Evolutionary conservation across 345 rosid genomes (phyloP), one percentile per base, ranked within the genome.

Genomic region (Rhizophora mangle): DNA sequence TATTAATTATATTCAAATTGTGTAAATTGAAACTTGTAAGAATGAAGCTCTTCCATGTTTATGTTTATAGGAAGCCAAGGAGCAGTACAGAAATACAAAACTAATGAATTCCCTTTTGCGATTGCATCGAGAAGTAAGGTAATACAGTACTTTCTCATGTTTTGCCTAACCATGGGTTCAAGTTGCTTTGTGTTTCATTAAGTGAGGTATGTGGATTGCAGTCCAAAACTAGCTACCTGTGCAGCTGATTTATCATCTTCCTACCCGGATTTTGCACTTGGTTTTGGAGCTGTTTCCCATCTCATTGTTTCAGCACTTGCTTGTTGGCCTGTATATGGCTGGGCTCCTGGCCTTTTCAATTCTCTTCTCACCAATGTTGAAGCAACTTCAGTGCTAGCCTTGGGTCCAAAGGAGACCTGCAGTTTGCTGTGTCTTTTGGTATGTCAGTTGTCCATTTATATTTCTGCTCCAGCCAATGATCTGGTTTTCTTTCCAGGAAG

Each of bases 371-470:
- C 85, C 5, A 84, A 85, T 79, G 93, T 90, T 76, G 92, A 90
- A 80, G 83, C 86, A 22, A 74, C 88, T 73, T 85, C 96, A 60
- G 70, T 82, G 46, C 76, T 87, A 74, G 90, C 93, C 60, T 80
- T 90, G 85, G 99, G 97, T 75, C 96, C 99, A 26, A 95, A 92
- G 82, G 99, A 92, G 84, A 88, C 91, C 43, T 95, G 99, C 84
- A 95, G 97, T 78, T 78, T 95, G 73, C 87, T 90, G 20, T 92
- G 93, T 79, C 88, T 95, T 81, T 71, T 95, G 88, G 99, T 95
- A 92, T 75, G 90, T 65, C 71, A 62, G 54, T 64, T 71, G 27
- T 74, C 69, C 63, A 58, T 55, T 70, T 65, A 32, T 19, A 63
- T n/a, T 53, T 22, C 30, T 24, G 30, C 49, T 43, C 19, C 49